Conservation (phyloP, 1,284 basidiomycete species). For the Cutaneotrichosporon sp. region DNA sequence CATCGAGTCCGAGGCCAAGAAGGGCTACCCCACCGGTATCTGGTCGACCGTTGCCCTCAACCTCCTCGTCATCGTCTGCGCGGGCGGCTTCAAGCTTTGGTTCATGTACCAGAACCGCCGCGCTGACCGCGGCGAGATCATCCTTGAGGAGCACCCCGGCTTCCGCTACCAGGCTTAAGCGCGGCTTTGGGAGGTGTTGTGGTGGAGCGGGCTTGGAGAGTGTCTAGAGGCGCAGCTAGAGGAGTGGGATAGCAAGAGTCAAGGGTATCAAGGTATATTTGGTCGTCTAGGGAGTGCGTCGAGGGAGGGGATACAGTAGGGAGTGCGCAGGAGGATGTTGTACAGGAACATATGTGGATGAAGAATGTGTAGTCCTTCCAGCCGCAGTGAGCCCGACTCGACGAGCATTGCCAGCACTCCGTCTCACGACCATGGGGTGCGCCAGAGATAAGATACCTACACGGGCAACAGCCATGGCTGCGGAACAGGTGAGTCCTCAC, state of each 20-base stretch:
- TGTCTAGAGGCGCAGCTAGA: not conserved
- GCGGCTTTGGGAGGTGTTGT: not conserved
- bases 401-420: no score
- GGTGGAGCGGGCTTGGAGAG: not conserved
- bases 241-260: not conserved
- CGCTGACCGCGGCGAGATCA: constrained; percentile 13
- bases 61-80: constrained; percentile 1
- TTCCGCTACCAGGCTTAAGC: constrained; percentile 19
- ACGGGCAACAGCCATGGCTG: no score
- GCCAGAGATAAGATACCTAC: no score
- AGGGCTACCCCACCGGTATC: constrained; percentile 24
- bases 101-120: constrained; percentile 20
- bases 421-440: no score
- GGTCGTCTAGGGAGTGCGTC: not conserved
- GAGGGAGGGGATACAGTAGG: no score
- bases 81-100: constrained; percentile 9
- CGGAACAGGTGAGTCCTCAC: no score
- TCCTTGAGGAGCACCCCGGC: constrained; percentile 18
- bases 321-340: not conserved
- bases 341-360: not conserved
- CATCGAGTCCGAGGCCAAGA: constrained; percentile 20
- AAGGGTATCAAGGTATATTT: not conserved
- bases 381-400: not conserved
- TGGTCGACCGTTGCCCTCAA: constrained; percentile 22
- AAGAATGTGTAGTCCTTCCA: not conserved